Conservation (phyloP, 352 stramenopile species). For the Halophytophthora polymorphica region DNA sequence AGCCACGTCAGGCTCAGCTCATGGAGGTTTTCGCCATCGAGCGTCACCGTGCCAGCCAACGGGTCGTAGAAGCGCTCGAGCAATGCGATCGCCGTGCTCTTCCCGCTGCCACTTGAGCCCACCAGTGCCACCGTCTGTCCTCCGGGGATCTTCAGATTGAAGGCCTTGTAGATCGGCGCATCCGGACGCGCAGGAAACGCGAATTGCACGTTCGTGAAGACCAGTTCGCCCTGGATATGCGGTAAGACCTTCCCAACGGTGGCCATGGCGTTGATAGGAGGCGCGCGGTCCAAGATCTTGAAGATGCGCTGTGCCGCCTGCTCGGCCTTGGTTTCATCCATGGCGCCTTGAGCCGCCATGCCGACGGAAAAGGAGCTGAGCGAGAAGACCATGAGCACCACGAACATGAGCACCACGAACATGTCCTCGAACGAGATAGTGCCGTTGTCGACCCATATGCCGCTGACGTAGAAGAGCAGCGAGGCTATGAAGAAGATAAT, state of each 20-base stretch:
- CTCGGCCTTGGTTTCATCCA: constrained; percentile 28
- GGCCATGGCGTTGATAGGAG: constrained; percentile 28
- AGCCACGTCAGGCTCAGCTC: constrained; percentile 45
- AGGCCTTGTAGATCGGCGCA: constrained; percentile 53
- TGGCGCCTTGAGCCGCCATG: constrained; percentile 18
- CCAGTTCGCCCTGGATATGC: constrained; percentile 25
- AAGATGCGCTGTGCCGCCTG: constrained; percentile 31
- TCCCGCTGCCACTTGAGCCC: constrained; percentile 75
- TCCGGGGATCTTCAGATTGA: constrained; percentile 56
- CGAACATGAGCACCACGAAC: constrained; percentile 69
- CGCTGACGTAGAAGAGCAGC: constrained; percentile 75
- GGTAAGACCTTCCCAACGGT: constrained; percentile 23
- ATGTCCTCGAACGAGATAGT: constrained; percentile 70
- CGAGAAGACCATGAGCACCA: constrained; percentile 43
- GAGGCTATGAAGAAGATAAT: constrained; percentile 64
- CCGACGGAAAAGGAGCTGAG: constrained; percentile 27
- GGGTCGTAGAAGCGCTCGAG: constrained; percentile 78
- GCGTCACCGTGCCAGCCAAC: constrained; percentile 29
- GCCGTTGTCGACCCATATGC: constrained; percentile 43
- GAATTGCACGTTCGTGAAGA: constrained; percentile 53
- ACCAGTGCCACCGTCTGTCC: constrained; percentile 82
- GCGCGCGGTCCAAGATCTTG: constrained; percentile 41
- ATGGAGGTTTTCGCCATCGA: constrained; percentile 64
- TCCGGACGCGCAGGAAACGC: constrained; percentile 50
- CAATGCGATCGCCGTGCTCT: constrained; percentile 72